phyloP scores from a whole-genome alignment of 73 alveolate species.

The Uronychia binucleata region DNA sequence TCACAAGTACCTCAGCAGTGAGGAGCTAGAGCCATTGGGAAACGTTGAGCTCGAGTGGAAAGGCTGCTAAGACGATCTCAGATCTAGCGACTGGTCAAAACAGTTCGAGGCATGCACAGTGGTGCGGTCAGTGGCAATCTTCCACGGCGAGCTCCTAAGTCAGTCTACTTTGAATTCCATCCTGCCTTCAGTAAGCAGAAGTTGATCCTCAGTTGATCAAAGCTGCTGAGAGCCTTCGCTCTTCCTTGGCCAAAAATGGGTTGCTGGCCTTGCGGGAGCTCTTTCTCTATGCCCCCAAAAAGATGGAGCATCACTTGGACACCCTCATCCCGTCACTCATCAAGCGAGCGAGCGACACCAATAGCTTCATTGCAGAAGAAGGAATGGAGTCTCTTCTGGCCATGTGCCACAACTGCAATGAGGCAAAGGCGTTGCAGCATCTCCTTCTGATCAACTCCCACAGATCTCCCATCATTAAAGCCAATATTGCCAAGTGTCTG shows the following conservation, averaged over 20 bases:
- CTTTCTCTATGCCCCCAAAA: constrained; percentile 27
- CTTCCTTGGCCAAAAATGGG: constrained; percentile 46
- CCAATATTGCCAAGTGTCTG: constrained; percentile 16
- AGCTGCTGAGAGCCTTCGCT: constrained; percentile 43
- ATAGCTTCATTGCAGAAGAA: constrained; percentile 48
- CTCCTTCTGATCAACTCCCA: neutral
- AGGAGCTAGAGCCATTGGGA: constrained; percentile 4
- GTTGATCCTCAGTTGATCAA: constrained; percentile 36
- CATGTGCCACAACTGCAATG: constrained; percentile 14
- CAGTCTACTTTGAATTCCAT: neutral
- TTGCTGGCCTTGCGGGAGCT: constrained; percentile 30
- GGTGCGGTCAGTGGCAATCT: constrained; percentile 28
- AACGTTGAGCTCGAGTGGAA: constrained; percentile 2
- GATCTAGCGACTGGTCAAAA: constrained; percentile 43
- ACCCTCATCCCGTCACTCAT: constrained; percentile 27
- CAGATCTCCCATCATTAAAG: constrained; percentile 1
- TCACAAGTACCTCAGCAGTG: constrained; percentile 6
- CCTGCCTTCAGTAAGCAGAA: constrained; percentile 3
- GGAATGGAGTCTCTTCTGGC: constrained; percentile 4
- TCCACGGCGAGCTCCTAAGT: constrained; percentile 21
- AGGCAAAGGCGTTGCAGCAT: constrained; percentile 4
- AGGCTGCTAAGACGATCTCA: constrained; percentile 1
- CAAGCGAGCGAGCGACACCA: constrained; percentile 60
- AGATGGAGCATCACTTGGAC: constrained; percentile 39
- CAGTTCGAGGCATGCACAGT: constrained; percentile 57